Percentiles rank a stretch among this genome's conserved stretches.
phyloP scores from a whole-genome alignment of 228 moss, liverwort and hornwort genomes.

The Sphagnum magellanicum region DNA sequence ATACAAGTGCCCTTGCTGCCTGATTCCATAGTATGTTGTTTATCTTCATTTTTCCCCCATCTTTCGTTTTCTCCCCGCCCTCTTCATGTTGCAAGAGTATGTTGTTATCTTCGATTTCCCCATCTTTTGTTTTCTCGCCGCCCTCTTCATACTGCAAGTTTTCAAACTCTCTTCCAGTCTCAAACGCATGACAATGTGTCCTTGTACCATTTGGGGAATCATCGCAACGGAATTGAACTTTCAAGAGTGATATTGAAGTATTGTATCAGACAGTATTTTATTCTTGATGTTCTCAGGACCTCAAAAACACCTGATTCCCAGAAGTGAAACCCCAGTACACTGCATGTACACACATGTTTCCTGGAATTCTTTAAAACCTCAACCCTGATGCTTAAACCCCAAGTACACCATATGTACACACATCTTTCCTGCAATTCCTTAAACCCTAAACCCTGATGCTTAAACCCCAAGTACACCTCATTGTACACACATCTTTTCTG shows the following conservation, averaged over 20 bases:
- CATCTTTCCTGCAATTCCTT: too few species aligned
- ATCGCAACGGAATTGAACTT: not conserved
- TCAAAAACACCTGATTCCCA: too few species aligned
- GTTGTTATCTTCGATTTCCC: not conserved
- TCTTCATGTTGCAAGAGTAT: not conserved
- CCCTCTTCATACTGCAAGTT: not conserved
- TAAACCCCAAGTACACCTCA: too few species aligned
- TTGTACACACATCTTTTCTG: too few species aligned
- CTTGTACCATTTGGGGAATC: not conserved
- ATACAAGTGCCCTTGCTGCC: slow-evolving; percentile 83
- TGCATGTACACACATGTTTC: too few species aligned
- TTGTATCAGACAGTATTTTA: not conserved
- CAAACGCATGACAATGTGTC: not conserved
- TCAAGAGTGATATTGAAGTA: not conserved
- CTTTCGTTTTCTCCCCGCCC: not conserved
- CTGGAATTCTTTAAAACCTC: too few species aligned
- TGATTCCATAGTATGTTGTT: slow-evolving; percentile 65
- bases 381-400: too few species aligned
- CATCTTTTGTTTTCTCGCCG: not conserved
- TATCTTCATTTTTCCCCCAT: not conserved
- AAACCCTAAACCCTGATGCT: too few species aligned
- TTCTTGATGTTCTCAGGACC: too few species aligned
- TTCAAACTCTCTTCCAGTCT: not conserved
- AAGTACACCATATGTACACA: too few species aligned
- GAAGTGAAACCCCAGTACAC: too few species aligned